Evolutionary conservation across 345 rosid species (phyloP), one percentile per base, ranked within the genome.

Genomic region (Carallia brachiata): DNA sequence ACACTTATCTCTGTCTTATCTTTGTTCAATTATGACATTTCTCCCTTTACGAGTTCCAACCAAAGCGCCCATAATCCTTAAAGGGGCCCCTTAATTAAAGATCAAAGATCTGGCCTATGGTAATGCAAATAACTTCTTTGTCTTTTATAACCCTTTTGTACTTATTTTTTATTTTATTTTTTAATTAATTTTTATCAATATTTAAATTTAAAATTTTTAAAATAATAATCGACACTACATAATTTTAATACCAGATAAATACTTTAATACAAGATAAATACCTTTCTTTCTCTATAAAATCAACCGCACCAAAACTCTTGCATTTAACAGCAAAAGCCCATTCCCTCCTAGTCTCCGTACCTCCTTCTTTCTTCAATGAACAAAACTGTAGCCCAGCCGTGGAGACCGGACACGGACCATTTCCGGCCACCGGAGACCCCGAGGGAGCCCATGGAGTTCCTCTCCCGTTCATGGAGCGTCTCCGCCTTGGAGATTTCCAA

Each of bases 381-480:
- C 39, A 86, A 84, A 70, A 64, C 84, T 34, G 70, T 86, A n/a
- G 23, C 82, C 3, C 81, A 86, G 12, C 83, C 78, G 13, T 89
- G 97, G 97, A 62, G 93, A 63, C 80, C 83, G 62, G 96, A 89
- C 77, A 75, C 84, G 67, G 73, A 71, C 34, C 58, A 23, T 44
- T 90, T 79, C 89, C 76, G 93, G 30, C 96, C 89, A 19, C 99
- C 98, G 74, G 96, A 96, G 75, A 89, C 96, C 0, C 97, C 97
- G 6, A 77, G 78, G 1, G 98, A 92, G 63, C 91, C 99, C 31
- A 96, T 92, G 99, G 99, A 96, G 85, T 96, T 92, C 70, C 78
- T 96, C 7, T 86, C 99, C 36, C 93, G 98, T 7, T 90, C 99
- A 3, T 96, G 99, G 98, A 96, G 98, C 66, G 78, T 88, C 34